Base-by-base conservation (phyloP, 1,284 basidiomycete species). In the Cryptococcus amylolentus region DNA sequence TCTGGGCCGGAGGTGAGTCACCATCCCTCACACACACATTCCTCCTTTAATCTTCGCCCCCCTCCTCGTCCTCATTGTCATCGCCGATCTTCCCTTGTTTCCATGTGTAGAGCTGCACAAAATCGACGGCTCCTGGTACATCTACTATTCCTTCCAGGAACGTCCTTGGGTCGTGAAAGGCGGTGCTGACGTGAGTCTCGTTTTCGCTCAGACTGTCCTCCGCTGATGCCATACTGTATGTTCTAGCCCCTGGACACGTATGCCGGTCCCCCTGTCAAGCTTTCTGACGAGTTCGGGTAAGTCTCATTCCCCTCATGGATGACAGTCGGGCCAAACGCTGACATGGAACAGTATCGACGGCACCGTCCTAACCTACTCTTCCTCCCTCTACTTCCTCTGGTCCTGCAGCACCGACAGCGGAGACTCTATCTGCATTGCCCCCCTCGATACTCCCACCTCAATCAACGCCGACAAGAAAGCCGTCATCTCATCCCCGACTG, bases 1-100 rank as follows among this genome's bases (percentile, higher is more conserved):
- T 61, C 42, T 64, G 62, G 62, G 62, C 62, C 7, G 51, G 56
- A 18, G 61, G 61, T 63, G 27, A 49, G 53, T 54, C 16, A 42
- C 31, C 31, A 35, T 8, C 31, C 10, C 23, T 23, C 23, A 23
- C 23, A 23, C 23, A 23, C 23, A 23, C 1, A 23, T 23, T 23
- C 23, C 23, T 23, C 23, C 23, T 23, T 23, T 3, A 23, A 23
- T 23, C 23, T 23, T 23, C 23, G 23, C 23, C 3, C 3, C 23
- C 23, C 23, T 23, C 23, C 23, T 23, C 23, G 23, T 23, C 23
- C 23, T 23, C 23, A 23, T 23, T 23, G 1, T 23, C 2, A 2
- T 23, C 23, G 3, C 23, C 3, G 23, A 23, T 23, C 23, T 2
- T 23, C 23, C 2, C 23, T 23, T 23, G 23, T 23, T 23, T 35